Conservation (phyloP, 306 rosid species). For the apple (Malus domestica) region DNA sequence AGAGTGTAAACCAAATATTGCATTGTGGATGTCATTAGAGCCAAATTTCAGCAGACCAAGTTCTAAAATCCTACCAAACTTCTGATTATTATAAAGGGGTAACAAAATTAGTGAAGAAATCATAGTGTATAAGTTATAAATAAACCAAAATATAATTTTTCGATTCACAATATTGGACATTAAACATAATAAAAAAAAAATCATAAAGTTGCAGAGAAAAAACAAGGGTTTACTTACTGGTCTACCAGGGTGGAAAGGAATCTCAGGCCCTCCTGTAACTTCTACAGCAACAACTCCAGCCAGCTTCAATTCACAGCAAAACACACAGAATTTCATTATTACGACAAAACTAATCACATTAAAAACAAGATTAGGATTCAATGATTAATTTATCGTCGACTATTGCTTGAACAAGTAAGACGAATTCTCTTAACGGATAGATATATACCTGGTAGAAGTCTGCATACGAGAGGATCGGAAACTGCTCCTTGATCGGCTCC, state of each 20-base stretch:
- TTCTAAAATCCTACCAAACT: neutral
- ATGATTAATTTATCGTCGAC: too few species aligned
- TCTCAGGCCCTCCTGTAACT: slow-evolving; percentile 60
- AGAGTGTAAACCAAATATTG: neutral
- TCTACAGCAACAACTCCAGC: slow-evolving; percentile 62
- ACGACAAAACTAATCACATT: neutral
- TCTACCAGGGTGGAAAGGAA: slow-evolving; percentile 58
- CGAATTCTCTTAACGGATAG: neutral
- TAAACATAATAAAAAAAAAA: too few species aligned
- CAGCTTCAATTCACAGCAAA: slow-evolving; percentile 26
- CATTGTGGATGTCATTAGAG: neutral
- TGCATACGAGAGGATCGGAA: slow-evolving; percentile 45
- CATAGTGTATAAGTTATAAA: too few species aligned
- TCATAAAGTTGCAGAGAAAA: neutral
- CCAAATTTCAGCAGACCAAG: neutral
- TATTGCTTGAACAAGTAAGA: too few species aligned
- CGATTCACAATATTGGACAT: neutral
- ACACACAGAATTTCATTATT: neutral
- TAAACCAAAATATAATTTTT: too few species aligned
- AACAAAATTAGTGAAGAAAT: too few species aligned
- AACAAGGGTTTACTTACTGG: slow-evolving; percentile 20
- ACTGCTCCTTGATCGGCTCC: slow-evolving; percentile 46
- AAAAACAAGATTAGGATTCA: too few species aligned
- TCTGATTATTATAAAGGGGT: neutral
- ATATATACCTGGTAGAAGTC: slow-evolving; percentile 46